These are phyloP conservation scores for Castanospermum australe DNA, from an alignment of 306 rosid species.

Conservation along the genomic window DNA sequence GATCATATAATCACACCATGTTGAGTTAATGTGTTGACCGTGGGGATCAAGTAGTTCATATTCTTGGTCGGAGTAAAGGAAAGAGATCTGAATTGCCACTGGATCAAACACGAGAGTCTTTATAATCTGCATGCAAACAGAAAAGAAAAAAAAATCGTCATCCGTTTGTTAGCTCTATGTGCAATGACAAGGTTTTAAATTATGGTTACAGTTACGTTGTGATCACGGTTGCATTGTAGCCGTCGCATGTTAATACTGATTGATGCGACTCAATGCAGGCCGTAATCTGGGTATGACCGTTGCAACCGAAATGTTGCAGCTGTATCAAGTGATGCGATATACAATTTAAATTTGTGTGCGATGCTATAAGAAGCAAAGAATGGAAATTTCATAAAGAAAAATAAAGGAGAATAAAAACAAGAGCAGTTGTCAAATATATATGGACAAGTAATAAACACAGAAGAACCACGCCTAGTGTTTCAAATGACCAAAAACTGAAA, in stretches of 20 bases:
- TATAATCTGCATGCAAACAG: not conserved
- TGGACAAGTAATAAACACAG: not conserved
- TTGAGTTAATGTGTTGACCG: not conserved
- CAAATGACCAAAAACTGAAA: not conserved
- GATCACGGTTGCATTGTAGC: too few species aligned
- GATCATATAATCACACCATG: not conserved
- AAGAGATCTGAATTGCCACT: not conserved
- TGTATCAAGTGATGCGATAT: too few species aligned
- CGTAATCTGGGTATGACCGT: too few species aligned
- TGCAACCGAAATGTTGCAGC: too few species aligned
- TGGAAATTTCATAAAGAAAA: not conserved
- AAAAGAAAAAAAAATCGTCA: not conserved
- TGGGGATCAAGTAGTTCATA: not conserved
- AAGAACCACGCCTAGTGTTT: not conserved
- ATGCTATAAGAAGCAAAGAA: not conserved
- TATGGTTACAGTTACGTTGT: too few species aligned
- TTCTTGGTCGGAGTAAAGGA: not conserved
- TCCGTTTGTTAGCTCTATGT: not conserved
- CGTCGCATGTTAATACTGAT: too few species aligned
- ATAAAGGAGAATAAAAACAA: not conserved
- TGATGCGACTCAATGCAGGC: too few species aligned
- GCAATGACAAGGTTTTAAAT: too few species aligned
- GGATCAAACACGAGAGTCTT: not conserved
- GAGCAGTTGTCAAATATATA: not conserved
- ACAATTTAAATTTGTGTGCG: too few species aligned